Base-by-base conservation (phyloP, 2,329 filamentous ascomycete species). In the Cladosporium colombiae region DNA sequence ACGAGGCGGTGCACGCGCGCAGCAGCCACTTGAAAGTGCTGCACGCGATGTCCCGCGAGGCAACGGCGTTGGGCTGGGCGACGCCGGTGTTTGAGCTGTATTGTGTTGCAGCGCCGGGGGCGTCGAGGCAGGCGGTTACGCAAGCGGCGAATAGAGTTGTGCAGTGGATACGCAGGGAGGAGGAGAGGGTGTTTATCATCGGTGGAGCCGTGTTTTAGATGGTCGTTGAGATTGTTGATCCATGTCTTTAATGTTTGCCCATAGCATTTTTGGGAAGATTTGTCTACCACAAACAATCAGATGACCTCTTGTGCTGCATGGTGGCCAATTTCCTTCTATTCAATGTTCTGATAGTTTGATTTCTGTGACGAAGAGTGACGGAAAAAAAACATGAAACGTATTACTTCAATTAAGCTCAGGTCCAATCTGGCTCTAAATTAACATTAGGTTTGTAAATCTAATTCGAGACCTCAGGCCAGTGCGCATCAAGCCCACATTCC, bases 171-270 rank as follows among this genome's bases (percentile, higher is more conserved):
- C 89, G 91, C 75, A 85, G 89, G 70, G 95, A 99, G 79, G 94
- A 98, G 78, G 93, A 98, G 78, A 84, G 95, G 65, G 82, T 98
- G 6, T 99, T 99, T 75, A 97, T 99, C 67, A 95, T 99, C 75
- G 95, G 95, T 1, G 96, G 95, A n/a, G 95, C 93, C 52, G 94
- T 98, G 23, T 84, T 84, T 68, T 84, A 57, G 27, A 44, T 5
- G n/a, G 6, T 3, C 3, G 37, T 21, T 23, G 40, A 46, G 40
- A n/a, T 44, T 18, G 18, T 46, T 46, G 40, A 46, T 46, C n/a
- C 0, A 3, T 21, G 23, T 21, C 16, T 10, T n/a, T 0, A 11
- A 1, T 21, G 8, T 44, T n/a, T 18, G 0, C 7, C 7, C 40
- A 46, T 44, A 21, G 40, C 40, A 5, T 37, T 14, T 44, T 18